Evolutionary conservation across 129 eudicot species (phyloP), one percentile per base, ranked within the genome.

Genomic region (Deinandra increscens): DNA sequence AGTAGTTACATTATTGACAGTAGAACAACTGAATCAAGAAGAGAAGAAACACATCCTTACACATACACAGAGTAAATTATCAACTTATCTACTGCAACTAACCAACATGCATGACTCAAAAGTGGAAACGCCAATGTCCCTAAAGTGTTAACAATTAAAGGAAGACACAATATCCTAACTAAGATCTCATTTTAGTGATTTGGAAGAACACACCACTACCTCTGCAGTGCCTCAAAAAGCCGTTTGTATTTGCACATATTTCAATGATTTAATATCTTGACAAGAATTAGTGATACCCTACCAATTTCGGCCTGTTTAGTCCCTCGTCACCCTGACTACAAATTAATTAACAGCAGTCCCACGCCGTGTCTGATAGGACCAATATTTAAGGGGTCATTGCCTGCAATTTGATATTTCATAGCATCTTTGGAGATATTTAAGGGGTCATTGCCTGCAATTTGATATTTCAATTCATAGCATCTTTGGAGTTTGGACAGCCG

Each of bases 281-380:
- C 31, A 72, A 72, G 51, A 36, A 72, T 49, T 31, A 20, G 77
- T 72, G 69, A 72, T 48, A 61, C 14, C 59, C 56, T 60, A 36
- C 51, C 51, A 31, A n/a, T 1, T 1, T 34, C 45, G 11, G 12
- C 38, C 6, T 46, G 4, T 23, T 55, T 23, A 70, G 65, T 70
- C 75, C 18, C 14, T 29, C 36, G 31, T 49, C 13, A 74, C 78
- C 78, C 71, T 74, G 42, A 74, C 78, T 65, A 74, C 78, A 64
- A n/a, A n/a, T n/a, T n/a, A 9, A 74, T 64, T 39, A 64, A 39
- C 58, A 51, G 56, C 72, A 74, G 72, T 51, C 69, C 17, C 48
- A 31, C n/a, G n/a, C n/a, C n/a, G n/a, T 45, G 50, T 45, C 18
- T 45, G 50, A 45, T 45, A 13, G 17, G 50, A 45, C 50, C 50